Percentiles rank a stretch among this genome's conserved stretches.
Evolutionary conservation across 257 asterid genomes (phyloP).

Genomic region (Ocimum tenuiflorum): DNA sequence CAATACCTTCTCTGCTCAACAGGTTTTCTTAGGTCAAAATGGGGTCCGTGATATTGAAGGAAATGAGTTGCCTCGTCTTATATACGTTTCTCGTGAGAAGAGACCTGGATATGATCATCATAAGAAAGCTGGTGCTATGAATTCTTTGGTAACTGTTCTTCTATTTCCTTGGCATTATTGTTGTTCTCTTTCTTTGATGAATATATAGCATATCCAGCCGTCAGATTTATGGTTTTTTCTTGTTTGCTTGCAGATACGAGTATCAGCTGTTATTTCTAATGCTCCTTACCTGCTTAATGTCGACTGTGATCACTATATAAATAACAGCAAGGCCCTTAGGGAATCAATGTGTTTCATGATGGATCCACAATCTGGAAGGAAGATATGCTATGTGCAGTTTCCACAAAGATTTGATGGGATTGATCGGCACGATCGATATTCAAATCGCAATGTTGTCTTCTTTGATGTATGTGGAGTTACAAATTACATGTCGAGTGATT

Average conservation of each 20-base stretch:
- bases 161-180: too few relatives aligned
- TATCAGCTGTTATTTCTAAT: conserved; percentile 81
- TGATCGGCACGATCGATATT: conserved; percentile 78
- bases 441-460: conserved; percentile 82
- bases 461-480: conserved; percentile 95
- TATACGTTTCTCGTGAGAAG: conserved; percentile 91
- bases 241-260: conserved; percentile 83
- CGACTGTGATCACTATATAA: conserved; percentile 91
- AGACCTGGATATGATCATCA: conserved; percentile 91
- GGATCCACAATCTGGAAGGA: conserved; percentile 89
- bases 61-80: conserved; percentile 56
- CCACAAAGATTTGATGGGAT: conserved; percentile 95
- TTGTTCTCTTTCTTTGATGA: too few relatives aligned
- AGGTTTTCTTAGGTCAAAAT: conserved; percentile 79
- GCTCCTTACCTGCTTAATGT: conserved; percentile 87
- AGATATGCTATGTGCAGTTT: conserved; percentile 85
- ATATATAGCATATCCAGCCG: too few relatives aligned
- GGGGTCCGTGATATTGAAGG: conserved; percentile 67
- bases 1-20: too few relatives aligned
- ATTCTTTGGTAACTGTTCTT: conserved; percentile 64
- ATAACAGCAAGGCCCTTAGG: conserved; percentile 83
- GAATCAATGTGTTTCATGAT: conserved; percentile 98
- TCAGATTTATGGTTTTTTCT: too few relatives aligned
- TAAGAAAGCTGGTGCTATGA: conserved; percentile 96
- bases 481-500: too few relatives aligned